Evolutionary conservation across 2,329 filamentous ascomycete species (phyloP).

Genomic region (Plectosphaerella sp.): DNA sequence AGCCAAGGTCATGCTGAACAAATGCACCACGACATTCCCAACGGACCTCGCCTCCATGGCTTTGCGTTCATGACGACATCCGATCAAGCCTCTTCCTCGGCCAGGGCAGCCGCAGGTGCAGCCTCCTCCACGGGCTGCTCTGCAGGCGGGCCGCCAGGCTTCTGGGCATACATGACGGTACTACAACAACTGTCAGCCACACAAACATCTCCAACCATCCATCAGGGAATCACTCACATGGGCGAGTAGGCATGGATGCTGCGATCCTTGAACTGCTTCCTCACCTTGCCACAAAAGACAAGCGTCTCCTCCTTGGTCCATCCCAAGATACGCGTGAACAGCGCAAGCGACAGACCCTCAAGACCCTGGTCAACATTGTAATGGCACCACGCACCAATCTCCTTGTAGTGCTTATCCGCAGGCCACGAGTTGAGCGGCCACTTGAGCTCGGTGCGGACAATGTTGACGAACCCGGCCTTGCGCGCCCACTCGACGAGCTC

Average conservation of each 20-base stretch:
- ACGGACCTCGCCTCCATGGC: no score
- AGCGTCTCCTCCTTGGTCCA: conserved; percentile 19
- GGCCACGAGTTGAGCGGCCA: conserved; percentile 27
- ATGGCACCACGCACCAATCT: conserved; percentile 15
- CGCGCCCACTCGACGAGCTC: not conserved
- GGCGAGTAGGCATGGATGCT: conserved; percentile 22
- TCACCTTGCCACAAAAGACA: conserved; percentile 15
- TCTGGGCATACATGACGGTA: not conserved
- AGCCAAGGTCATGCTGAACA: no score
- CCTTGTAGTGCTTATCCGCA: conserved; percentile 18
- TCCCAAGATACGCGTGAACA: conserved; percentile 19
- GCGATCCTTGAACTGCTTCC: conserved; percentile 18
- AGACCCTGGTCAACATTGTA: conserved; percentile 16
- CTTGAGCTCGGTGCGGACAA: conserved; percentile 18
- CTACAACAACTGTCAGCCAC: not conserved
- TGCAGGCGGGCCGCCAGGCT: not conserved
- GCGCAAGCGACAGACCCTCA: conserved; percentile 21
- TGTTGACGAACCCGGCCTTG: conserved; percentile 20
- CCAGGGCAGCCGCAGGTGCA: no score
- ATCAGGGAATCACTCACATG: conserved; percentile 10
- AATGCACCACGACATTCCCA: no score
- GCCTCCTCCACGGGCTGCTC: no score
- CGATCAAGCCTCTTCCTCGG: no score
- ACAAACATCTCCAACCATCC: no score
- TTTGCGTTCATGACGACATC: no score